A percentile compares a stretch with the other conserved stretches of the same genome.
Conservation (phyloP, 1,284 basidiomycete genomes). For the Wallemia hederae region DNA sequence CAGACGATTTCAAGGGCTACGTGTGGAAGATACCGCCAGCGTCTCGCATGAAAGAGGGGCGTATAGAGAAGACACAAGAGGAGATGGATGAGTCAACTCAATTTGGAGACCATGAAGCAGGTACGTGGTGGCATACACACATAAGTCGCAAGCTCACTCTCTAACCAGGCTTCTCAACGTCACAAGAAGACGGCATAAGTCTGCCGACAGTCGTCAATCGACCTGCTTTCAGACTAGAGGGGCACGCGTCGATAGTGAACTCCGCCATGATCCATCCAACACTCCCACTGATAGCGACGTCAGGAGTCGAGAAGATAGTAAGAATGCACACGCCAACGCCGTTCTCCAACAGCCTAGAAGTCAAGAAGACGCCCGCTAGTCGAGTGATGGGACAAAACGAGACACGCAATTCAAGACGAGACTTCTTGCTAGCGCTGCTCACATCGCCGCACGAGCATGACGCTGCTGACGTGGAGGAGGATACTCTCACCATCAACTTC, state of each 20-base stretch:
- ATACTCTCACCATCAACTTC: not conserved
- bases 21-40: not conserved
- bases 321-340: not conserved
- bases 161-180: not conserved
- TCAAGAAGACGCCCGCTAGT: not conserved
- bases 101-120: not conserved
- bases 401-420: not conserved
- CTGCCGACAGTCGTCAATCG: not conserved
- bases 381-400: not conserved
- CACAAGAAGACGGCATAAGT: not conserved
- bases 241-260: not conserved
- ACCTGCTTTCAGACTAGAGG: constrained; percentile 1
- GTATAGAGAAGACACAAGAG: not conserved
- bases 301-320: not conserved
- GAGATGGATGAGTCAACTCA: not conserved
- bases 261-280: not conserved
- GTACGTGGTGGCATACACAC: not conserved
- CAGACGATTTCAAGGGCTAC: not conserved
- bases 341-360: not conserved
- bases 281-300: not conserved
- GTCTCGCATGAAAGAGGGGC: not conserved
- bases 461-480: not conserved
- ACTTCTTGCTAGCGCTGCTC: not conserved
- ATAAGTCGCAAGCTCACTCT: too few species aligned
- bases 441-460: not conserved